Evolutionary conservation across 768 basidiomycete species (phyloP).

Genomic region (Mycena galericulata): DNA sequence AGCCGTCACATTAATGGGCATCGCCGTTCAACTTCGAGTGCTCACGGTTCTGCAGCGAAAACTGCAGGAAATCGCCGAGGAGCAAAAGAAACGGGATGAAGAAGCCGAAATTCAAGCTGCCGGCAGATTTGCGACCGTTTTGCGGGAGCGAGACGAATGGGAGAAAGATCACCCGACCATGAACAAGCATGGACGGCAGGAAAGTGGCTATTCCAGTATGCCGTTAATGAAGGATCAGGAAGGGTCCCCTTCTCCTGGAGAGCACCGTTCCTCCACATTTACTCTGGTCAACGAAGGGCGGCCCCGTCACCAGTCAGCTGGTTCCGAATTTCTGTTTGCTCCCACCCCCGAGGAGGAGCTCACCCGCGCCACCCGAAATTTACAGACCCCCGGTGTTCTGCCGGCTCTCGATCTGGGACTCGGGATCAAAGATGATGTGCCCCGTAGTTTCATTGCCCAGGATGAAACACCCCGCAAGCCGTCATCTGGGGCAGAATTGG

Average conservation of each 20-base stretch:
- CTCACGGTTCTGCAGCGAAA: constrained; percentile 84
- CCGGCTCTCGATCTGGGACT: constrained; percentile 82
- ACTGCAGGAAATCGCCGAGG: constrained; percentile 82
- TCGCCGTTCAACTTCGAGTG: constrained; percentile 91
- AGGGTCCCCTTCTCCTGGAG: constrained; percentile 59
- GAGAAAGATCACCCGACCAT: constrained; percentile 84
- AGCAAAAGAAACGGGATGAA: constrained; percentile 77
- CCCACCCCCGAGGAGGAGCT: constrained; percentile 73
- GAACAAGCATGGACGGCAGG: constrained; percentile 68
- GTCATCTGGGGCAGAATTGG: constrained; percentile 58
- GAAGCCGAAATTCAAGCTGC: constrained; percentile 84
- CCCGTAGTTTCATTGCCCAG: constrained; percentile 73
- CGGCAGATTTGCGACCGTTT: constrained; percentile 70
- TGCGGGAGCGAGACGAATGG: constrained; percentile 85
- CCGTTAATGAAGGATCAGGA: constrained; percentile 78
- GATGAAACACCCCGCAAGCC: constrained; percentile 51
- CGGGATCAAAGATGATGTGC: constrained; percentile 82
- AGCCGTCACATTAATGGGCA: constrained; percentile 87
- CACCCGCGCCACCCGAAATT: constrained; percentile 59
- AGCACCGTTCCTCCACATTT: constrained; percentile 63
- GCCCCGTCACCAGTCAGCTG: constrained; percentile 70
- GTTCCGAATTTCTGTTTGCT: constrained; percentile 80
- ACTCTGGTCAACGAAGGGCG: constrained; percentile 65
- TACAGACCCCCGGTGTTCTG: constrained; percentile 67
- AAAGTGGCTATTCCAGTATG: constrained; percentile 71